A percentile compares a stretch with the other conserved stretches of the same genome.
phyloP scores from a whole-genome alignment of 23 red algal species.

The Gracilaria domingensis region DNA sequence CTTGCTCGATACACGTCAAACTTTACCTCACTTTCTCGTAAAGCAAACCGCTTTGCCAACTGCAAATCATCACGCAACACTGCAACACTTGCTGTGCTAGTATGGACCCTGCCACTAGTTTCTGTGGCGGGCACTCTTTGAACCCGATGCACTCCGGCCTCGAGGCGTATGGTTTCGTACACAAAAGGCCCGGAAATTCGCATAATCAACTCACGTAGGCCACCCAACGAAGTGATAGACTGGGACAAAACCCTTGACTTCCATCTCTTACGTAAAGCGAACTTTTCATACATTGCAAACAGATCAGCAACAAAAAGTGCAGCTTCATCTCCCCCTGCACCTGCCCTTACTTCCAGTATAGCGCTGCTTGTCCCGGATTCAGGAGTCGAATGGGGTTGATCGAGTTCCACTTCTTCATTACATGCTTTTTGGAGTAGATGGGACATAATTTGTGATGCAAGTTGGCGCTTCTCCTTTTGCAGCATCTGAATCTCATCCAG shows the following conservation, averaged over 20 bases:
- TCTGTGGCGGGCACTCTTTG: conserved; percentile 97
- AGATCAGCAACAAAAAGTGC: conserved; percentile 85
- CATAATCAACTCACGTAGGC: conserved; percentile 72
- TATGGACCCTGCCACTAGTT: conserved; percentile 86
- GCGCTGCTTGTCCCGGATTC: conserved; percentile 15
- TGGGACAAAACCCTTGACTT: conserved; percentile 24
- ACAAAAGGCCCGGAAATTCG: conserved; percentile 56
- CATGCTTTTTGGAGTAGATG: background rate
- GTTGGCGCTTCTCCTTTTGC: background rate
- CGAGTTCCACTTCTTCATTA: background rate
- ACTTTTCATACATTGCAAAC: conserved; percentile 71
- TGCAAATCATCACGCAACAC: conserved; percentile 72
- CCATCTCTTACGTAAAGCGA: conserved; percentile 68
- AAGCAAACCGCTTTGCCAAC: background rate
- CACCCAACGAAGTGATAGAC: conserved; percentile 50
- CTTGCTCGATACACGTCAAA: conserved; percentile 91
- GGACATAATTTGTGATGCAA: background rate
- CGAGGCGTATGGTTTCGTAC: conserved; percentile 51
- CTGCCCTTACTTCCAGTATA: conserved; percentile 88
- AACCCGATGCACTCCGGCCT: conserved; percentile 97
- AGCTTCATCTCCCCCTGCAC: conserved; percentile 90
- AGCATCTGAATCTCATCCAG: background rate
- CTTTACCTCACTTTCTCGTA: conserved; percentile 49
- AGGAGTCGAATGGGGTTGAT: background rate
- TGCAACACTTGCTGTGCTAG: conserved; percentile 82